Conservation (phyloP, 169 alveolate genomes). For the Cryptosporidium sp. region DNA sequence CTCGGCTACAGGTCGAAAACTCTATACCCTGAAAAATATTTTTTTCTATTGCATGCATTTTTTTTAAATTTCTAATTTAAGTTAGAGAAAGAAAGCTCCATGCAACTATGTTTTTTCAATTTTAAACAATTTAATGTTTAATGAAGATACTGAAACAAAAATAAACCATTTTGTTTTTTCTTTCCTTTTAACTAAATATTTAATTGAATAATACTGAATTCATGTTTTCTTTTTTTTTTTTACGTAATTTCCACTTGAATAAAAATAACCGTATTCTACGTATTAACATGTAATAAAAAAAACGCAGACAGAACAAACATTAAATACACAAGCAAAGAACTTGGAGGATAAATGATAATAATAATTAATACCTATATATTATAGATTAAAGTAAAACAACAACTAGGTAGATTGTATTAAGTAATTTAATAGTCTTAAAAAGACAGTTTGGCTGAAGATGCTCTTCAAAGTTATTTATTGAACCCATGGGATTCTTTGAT, state of each 20-base stretch:
- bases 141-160: not conserved
- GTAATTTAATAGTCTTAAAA: not conserved
- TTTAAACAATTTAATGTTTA: no score
- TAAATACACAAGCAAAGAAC: not conserved
- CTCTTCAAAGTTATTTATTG: not conserved
- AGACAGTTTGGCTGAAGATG: not conserved
- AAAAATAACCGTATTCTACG: not conserved
- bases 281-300: not conserved
- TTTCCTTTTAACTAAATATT: no score
- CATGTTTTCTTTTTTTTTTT: no score
- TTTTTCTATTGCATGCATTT: not conserved
- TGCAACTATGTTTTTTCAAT: not conserved
- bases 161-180: no score
- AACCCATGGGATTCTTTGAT: not conserved
- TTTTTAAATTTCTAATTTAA: not conserved
- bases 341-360: not conserved
- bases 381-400: constrained; percentile 24
- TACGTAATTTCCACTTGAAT: not conserved
- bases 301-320: not conserved
- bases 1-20: not conserved
- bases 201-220: no score
- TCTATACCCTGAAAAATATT: not conserved
- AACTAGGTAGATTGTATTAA: not conserved
- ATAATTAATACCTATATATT: constrained; percentile 63
- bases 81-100: not conserved